Evolutionary conservation across 441 rosid genomes (phyloP).

Genomic region (Flueggea neowawraea): DNA sequence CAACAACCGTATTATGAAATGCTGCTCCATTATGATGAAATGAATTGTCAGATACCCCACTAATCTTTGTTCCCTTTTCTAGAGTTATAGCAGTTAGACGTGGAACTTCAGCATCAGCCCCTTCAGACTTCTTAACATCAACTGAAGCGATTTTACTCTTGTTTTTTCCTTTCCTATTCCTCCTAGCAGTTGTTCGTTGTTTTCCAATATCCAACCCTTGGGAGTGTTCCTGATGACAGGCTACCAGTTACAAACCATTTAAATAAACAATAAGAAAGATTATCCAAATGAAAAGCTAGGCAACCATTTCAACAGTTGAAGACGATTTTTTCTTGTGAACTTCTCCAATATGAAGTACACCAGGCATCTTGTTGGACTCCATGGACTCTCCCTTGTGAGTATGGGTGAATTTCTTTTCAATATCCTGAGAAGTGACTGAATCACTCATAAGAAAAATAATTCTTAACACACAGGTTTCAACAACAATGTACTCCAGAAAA

Average conservation of each 20-base stretch:
- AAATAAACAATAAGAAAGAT: constrained; percentile 23
- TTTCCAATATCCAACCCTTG: constrained; percentile 46
- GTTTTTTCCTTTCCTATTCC: constrained; percentile 62
- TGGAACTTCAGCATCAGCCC: constrained; percentile 30
- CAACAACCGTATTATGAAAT: constrained; percentile 23
- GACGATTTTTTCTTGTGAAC: constrained; percentile 28
- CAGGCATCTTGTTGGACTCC: constrained; percentile 40
- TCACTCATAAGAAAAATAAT: constrained; percentile 10
- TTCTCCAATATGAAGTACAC: constrained; percentile 29
- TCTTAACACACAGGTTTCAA: constrained; percentile 5
- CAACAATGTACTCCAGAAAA: not conserved
- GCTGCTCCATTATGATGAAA: constrained; percentile 14
- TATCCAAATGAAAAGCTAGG: constrained; percentile 27
- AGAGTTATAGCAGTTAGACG: constrained; percentile 22
- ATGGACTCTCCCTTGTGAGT: constrained; percentile 26
- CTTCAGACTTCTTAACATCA: constrained; percentile 34
- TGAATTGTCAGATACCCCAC: constrained; percentile 19
- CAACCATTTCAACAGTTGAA: constrained; percentile 42
- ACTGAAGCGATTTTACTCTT: constrained; percentile 43
- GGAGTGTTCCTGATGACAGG: constrained; percentile 66
- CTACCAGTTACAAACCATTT: constrained; percentile 41
- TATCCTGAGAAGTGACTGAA: constrained; percentile 44
- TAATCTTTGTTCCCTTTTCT: constrained; percentile 30
- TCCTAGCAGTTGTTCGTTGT: constrained; percentile 49
- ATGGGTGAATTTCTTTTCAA: constrained; percentile 18